A percentile compares a stretch with the other conserved stretches of the same genome.
phyloP scores from a whole-genome alignment of 352 stramenopile species.

The Globisporangium cederbergense region DNA sequence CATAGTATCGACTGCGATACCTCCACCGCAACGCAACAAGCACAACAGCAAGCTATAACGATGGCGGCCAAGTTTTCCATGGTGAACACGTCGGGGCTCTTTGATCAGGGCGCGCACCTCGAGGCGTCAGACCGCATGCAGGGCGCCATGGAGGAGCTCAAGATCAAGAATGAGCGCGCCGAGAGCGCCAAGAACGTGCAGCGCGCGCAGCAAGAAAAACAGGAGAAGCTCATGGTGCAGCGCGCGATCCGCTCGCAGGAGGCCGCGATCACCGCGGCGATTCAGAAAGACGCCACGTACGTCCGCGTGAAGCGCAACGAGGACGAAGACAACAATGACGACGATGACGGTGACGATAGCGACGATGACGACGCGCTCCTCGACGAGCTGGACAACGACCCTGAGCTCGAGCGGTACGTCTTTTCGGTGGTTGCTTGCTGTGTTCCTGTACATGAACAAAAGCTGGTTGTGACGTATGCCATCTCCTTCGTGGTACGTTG shows the following conservation, averaged over 20 bases:
- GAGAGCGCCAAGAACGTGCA: slow-evolving; percentile 20
- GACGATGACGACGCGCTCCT: slow-evolving; percentile 44
- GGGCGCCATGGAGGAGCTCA: slow-evolving; percentile 66
- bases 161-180: slow-evolving; percentile 44
- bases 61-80: slow-evolving; percentile 85
- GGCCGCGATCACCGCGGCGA: slow-evolving; percentile 23
- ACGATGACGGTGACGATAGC: slow-evolving; percentile 23
- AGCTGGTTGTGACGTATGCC: background rate
- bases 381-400: slow-evolving; percentile 75
- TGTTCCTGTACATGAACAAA: too few species aligned
- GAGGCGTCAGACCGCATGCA: slow-evolving; percentile 77
- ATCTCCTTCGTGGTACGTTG: background rate
- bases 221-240: slow-evolving; percentile 23
- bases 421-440: too few species aligned
- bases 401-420: slow-evolving; percentile 58
- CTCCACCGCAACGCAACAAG: background rate
- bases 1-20: background rate
- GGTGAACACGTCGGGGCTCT: slow-evolving; percentile 68
- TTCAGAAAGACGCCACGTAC: slow-evolving; percentile 27
- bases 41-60: slow-evolving; percentile 1
- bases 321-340: slow-evolving; percentile 15
- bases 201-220: slow-evolving; percentile 23
- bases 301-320: slow-evolving; percentile 15
- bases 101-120: slow-evolving; percentile 62
- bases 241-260: slow-evolving; percentile 25